A percentile compares a stretch with the other conserved stretches of the same genome.
These are phyloP conservation scores for Blastocystis sp. DNA, from an alignment of 352 stramenopile species.

Conservation along the genomic window DNA sequence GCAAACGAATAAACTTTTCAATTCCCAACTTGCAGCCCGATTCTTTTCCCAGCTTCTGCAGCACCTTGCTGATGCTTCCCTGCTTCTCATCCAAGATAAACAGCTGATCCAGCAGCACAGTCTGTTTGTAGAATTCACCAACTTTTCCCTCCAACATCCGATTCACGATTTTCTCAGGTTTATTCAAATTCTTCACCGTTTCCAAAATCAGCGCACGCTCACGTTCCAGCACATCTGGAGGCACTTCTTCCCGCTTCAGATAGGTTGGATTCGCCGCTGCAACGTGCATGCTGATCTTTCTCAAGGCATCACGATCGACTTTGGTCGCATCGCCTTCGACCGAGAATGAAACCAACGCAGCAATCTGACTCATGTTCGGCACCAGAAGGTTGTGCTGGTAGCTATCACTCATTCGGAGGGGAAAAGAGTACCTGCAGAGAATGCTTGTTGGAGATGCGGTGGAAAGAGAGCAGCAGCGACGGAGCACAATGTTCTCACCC, in stretches of 20 bases:
- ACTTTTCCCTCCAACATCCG: conserved; percentile 58
- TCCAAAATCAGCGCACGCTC: conserved; percentile 48
- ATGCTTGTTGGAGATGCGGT: neutral
- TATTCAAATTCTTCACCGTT: conserved; percentile 42
- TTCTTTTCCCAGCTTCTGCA: conserved; percentile 31
- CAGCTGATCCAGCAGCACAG: conserved; percentile 56
- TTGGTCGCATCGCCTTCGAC: neutral
- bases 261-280: conserved; percentile 45
- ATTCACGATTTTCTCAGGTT: conserved; percentile 64
- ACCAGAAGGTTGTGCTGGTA: conserved; percentile 53
- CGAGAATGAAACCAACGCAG: neutral
- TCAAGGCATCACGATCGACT: neutral
- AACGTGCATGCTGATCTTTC: conserved; percentile 62
- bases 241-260: conserved; percentile 15
- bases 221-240: neutral
- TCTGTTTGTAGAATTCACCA: conserved; percentile 58
- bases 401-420: neutral
- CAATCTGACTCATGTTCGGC: conserved; percentile 60
- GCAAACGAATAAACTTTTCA: conserved; percentile 38
- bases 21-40: conserved; percentile 19
- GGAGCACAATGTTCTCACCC: conserved; percentile 61
- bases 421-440: neutral
- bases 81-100: conserved; percentile 59
- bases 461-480: neutral
- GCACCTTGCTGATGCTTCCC: conserved; percentile 5